Evolutionary conservation across 371 early-diverging fungal genomes (phyloP).

Genomic region (Encephalitozoon intestinalis): DNA sequence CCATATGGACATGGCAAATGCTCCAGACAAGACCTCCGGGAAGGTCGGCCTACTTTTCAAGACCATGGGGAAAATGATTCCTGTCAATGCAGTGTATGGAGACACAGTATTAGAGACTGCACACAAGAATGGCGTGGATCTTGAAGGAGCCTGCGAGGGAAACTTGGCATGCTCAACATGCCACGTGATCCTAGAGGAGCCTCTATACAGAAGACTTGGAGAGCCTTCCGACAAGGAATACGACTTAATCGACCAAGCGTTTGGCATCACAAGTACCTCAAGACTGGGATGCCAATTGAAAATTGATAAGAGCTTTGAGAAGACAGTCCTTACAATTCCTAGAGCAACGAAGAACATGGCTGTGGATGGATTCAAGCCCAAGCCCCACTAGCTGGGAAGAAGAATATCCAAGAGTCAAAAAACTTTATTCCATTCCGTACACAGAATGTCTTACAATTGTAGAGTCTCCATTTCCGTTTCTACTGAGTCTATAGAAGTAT

Average conservation of each 20-base stretch:
- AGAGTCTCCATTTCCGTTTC: constrained; percentile 51
- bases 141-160: constrained; percentile 97
- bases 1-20: constrained; percentile 2
- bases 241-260: constrained; percentile 95
- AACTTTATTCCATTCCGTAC: not conserved
- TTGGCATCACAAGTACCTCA: constrained; percentile 87
- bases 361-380: constrained; percentile 68
- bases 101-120: constrained; percentile 76
- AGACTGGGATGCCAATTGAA: constrained; percentile 89
- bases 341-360: constrained; percentile 86
- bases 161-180: constrained; percentile 65
- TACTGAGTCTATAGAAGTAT: constrained; percentile 55
- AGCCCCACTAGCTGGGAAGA: constrained; percentile 42
- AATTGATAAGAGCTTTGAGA: constrained; percentile 73
- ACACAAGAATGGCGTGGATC: constrained; percentile 80
- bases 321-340: constrained; percentile 77
- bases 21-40: not conserved
- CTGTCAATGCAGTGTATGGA: not conserved
- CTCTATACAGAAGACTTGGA: constrained; percentile 72
- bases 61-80: not conserved
- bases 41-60: not conserved
- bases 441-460: constrained; percentile 33
- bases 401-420: not conserved
- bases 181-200: constrained; percentile 80
- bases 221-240: constrained; percentile 93